These are phyloP conservation scores for Diaporthe humulicola DNA, from an alignment of 2,329 filamentous ascomycete genomes.

Conservation along the genomic window DNA sequence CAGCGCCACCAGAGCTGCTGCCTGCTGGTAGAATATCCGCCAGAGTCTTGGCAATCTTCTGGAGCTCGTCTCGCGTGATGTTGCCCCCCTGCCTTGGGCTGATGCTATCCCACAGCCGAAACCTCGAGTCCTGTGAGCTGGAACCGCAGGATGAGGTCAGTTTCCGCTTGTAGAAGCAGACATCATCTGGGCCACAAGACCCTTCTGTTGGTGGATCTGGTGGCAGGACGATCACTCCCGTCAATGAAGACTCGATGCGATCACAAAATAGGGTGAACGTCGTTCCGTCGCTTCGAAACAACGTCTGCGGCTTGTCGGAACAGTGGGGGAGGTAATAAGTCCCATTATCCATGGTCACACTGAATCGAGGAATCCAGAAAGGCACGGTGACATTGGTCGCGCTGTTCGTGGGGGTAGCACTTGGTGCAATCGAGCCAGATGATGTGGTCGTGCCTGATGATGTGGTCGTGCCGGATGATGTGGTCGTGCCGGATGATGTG, in stretches of 20 bases:
- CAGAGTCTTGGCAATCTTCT: neutral
- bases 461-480: neutral
- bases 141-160: neutral
- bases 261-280: neutral
- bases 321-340: neutral
- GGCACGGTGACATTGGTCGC: neutral
- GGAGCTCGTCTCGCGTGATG: neutral
- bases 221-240: neutral
- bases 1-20: neutral
- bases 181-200: neutral
- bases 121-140: neutral
- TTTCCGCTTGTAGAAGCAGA: neutral
- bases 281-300: neutral
- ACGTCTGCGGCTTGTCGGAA: neutral
- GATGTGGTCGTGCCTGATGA: neutral
- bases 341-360: neutral
- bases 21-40: neutral
- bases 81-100: neutral
- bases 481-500: no score
- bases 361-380: neutral
- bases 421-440: neutral
- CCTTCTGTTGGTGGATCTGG: neutral
- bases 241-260: neutral
- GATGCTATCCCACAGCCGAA: no score
- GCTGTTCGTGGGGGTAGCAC: neutral